Percentiles rank a stretch among this genome's conserved stretches.
phyloP scores from a whole-genome alignment of 768 basidiomycete genomes.

The Pleurotus ostreatus region DNA sequence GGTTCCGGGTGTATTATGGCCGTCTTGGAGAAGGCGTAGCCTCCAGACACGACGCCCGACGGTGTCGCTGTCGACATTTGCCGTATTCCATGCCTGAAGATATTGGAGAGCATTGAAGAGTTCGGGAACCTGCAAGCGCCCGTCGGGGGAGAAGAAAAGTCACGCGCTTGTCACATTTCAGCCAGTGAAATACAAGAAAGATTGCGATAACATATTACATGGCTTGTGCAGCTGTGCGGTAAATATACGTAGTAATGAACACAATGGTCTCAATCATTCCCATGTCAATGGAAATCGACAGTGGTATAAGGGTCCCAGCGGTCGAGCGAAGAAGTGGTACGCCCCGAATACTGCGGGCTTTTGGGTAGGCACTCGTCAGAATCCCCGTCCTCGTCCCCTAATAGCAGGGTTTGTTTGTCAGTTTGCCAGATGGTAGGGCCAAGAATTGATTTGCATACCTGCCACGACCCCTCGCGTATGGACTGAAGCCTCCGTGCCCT shows the following conservation, averaged over 20 bases:
- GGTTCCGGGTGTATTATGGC: constrained; percentile 52
- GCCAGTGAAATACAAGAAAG: constrained; percentile 1
- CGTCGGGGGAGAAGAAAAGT: background rate
- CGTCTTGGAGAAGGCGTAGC: constrained; percentile 73
- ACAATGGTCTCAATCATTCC: background rate
- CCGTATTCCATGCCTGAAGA: constrained; percentile 33
- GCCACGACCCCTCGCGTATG: constrained; percentile 67
- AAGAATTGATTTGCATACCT: constrained; percentile 44
- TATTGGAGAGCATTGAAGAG: constrained; percentile 30
- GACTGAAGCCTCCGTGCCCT: constrained; percentile 49
- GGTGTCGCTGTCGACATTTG: constrained; percentile 40
- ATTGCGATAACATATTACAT: constrained; percentile 6
- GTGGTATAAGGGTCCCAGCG: background rate
- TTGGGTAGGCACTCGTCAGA: constrained; percentile 24
- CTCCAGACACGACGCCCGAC: constrained; percentile 15
- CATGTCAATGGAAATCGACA: background rate
- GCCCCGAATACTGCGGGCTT: constrained; percentile 2
- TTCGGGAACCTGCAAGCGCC: background rate
- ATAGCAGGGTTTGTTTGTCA: background rate
- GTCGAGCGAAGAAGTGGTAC: background rate
- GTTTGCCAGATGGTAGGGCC: too few relatives aligned
- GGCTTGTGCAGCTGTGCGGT: background rate
- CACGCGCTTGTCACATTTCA: background rate
- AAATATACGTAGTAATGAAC: background rate
- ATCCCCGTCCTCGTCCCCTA: constrained; percentile 78